Conservation (phyloP, 495 filamentous ascomycete genomes). For the Oidiodendron maius region DNA sequence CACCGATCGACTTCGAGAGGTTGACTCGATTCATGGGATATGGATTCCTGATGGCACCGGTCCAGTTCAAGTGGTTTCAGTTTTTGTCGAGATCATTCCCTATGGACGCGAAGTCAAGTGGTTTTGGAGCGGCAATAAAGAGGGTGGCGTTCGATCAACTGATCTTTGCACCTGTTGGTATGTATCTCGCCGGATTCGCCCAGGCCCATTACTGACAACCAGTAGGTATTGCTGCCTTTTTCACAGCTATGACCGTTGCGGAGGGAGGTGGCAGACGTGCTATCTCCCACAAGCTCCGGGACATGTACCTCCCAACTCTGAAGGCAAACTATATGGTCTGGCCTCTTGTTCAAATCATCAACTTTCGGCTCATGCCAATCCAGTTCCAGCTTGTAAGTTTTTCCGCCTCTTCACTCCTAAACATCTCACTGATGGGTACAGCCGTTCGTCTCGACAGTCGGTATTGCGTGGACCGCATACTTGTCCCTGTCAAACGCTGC, state of each 20-base stretch:
- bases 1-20: slow-evolving; percentile 93
- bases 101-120: slow-evolving; percentile 68
- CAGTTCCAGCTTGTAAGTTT: slow-evolving; percentile 91
- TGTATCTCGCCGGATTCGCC: slow-evolving; percentile 8
- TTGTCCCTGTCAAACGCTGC: slow-evolving; percentile 89
- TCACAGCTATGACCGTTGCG: slow-evolving; percentile 92
- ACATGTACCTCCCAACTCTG: slow-evolving; percentile 87
- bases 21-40: slow-evolving; percentile 92
- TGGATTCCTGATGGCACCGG: slow-evolving; percentile 88
- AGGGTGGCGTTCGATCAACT: slow-evolving; percentile 90
- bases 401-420: not conserved
- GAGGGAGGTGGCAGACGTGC: slow-evolving; percentile 85
- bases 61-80: slow-evolving; percentile 96
- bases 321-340: slow-evolving; percentile 97
- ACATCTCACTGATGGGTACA: slow-evolving; percentile 27
- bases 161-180: slow-evolving; percentile 89
- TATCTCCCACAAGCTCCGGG: slow-evolving; percentile 77
- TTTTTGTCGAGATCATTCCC: slow-evolving; percentile 83
- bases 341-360: slow-evolving; percentile 94
- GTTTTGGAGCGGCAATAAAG: slow-evolving; percentile 75
- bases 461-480: slow-evolving; percentile 99
- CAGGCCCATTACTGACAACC: slow-evolving; percentile 8
- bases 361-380: slow-evolving; percentile 91
- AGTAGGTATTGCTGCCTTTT: slow-evolving; percentile 77
- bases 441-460: slow-evolving; percentile 95